Conservation (phyloP, 2,329 filamentous ascomycete genomes). For the Xylaria sp. region DNA sequence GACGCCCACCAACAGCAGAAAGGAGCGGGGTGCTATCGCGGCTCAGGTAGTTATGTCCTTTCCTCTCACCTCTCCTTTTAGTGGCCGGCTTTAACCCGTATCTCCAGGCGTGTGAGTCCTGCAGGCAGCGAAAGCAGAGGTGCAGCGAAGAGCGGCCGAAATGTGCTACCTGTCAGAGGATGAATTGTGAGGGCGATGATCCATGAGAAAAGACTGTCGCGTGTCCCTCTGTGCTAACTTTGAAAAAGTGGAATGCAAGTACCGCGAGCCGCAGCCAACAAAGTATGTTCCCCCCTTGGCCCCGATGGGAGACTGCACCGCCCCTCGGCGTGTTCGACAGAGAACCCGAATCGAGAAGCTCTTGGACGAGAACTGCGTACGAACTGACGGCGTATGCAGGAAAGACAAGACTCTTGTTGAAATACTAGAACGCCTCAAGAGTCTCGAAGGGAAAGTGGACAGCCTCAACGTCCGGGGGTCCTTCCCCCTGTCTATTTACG, state of each 20-base stretch:
- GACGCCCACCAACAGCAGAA: constrained; percentile 37
- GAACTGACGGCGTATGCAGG: constrained; percentile 43
- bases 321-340: constrained; percentile 11
- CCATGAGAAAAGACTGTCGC: constrained; percentile 3
- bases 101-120: constrained; percentile 55
- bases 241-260: constrained; percentile 57
- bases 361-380: constrained; percentile 12
- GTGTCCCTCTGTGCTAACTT: constrained; percentile 17
- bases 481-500: constrained; percentile 26
- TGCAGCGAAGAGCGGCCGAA: constrained; percentile 66
- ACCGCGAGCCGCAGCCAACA: constrained; percentile 62
- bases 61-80: constrained; percentile 7
- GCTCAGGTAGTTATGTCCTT: constrained; percentile 39
- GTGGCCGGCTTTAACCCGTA: constrained; percentile 8
- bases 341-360: constrained; percentile 9
- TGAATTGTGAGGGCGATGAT: not conserved
- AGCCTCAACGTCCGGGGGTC: constrained; percentile 38
- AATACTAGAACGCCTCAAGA: constrained; percentile 59
- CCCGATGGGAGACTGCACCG: constrained; percentile 9
- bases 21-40: constrained; percentile 45
- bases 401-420: constrained; percentile 66
- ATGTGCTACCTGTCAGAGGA: constrained; percentile 55
- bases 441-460: constrained; percentile 61
- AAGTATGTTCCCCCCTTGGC: constrained; percentile 52
- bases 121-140: constrained; percentile 63